Conservation (phyloP, 805 yeast genomes). For the Saccharomycopsis malanga region DNA sequence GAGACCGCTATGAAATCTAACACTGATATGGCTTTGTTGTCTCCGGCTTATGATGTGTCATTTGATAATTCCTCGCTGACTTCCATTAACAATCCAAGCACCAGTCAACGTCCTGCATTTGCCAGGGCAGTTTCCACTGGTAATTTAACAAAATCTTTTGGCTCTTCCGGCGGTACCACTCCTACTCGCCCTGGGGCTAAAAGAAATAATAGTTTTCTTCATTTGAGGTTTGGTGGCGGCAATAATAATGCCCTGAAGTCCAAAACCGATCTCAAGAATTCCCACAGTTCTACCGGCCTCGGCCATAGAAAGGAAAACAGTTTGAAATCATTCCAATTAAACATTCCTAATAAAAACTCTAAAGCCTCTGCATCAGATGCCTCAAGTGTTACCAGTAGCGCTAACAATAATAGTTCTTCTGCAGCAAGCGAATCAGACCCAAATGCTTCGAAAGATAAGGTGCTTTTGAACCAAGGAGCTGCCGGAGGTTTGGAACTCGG, state of each 20-base stretch:
- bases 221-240: conserved; percentile 11
- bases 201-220: conserved; percentile 14
- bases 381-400: no score
- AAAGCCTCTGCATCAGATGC: no score
- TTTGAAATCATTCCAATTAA: no score
- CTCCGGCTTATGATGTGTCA: conserved; percentile 53
- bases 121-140: conserved; percentile 1
- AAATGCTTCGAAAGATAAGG: no score
- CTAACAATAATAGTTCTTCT: no score
- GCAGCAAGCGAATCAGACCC: no score
- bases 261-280: no score
- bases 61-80: neutral
- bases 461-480: no score
- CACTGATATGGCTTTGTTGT: conserved; percentile 42
- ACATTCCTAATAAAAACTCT: no score
- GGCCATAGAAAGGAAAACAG: no score
- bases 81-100: neutral
- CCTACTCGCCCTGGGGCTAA: conserved; percentile 8
- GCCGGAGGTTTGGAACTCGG: no score
- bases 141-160: neutral
- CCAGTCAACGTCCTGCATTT: neutral
- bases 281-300: no score
- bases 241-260: neutral
- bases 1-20: conserved; percentile 63
- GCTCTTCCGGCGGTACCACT: neutral